Evolutionary conservation across 768 basidiomycete species (phyloP).

Genomic region (Serpula lacrymans): DNA sequence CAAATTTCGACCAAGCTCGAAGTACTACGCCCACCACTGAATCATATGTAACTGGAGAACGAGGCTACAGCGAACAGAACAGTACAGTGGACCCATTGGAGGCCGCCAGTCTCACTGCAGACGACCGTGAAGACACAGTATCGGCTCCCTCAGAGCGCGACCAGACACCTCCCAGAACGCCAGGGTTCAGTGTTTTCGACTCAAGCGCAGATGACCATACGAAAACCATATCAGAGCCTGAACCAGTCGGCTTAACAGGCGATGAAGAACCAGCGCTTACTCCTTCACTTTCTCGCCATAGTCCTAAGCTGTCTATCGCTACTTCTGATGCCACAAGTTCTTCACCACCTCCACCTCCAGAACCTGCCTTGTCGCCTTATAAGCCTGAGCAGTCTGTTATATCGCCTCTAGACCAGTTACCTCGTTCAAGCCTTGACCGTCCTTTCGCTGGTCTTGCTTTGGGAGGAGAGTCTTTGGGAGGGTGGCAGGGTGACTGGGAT

Average conservation of each 20-base stretch:
- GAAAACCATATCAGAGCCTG: slow-evolving; percentile 10
- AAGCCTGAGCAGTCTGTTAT: slow-evolving; percentile 24
- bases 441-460: slow-evolving; percentile 43
- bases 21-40: slow-evolving; percentile 25
- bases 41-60: slow-evolving; percentile 30
- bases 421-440: slow-evolving; percentile 20
- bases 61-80: slow-evolving; percentile 29
- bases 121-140: slow-evolving; percentile 29
- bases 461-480: slow-evolving; percentile 43
- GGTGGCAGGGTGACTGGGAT: slow-evolving; percentile 51
- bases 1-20: slow-evolving; percentile 13
- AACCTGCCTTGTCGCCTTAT: slow-evolving; percentile 10
- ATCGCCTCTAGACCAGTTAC: slow-evolving; percentile 27
- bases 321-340: slow-evolving; percentile 11
- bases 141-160: slow-evolving; percentile 8
- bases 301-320: slow-evolving; percentile 32
- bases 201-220: slow-evolving; percentile 21
- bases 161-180: slow-evolving; percentile 23
- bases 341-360: slow-evolving; percentile 11
- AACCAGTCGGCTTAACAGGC: slow-evolving; percentile 1
- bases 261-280: slow-evolving; percentile 13
- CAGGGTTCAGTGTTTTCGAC: slow-evolving; percentile 48
- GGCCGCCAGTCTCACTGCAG: slow-evolving; percentile 29
- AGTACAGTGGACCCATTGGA: slow-evolving; percentile 38
- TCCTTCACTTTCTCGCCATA: slow-evolving; percentile 30